phyloP scores from a whole-genome alignment of 768 basidiomycete species.

The Scleroderma bovista region DNA sequence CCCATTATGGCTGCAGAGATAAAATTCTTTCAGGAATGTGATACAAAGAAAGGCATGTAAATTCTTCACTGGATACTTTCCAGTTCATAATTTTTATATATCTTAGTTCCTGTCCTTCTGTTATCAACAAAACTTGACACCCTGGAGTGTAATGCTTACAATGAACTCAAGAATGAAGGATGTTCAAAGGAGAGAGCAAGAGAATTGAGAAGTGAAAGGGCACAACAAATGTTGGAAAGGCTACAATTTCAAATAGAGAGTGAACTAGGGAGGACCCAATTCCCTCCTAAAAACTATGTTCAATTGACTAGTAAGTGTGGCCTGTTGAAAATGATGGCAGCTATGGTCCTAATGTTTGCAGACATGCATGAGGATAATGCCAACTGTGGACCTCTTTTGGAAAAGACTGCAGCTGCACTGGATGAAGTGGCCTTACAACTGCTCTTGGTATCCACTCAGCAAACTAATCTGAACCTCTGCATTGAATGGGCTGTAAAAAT shows the following conservation, averaged over 20 bases:
- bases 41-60: slow-evolving; percentile 6
- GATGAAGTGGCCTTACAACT: neutral
- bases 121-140: slow-evolving; percentile 37
- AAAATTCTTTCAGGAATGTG: slow-evolving; percentile 25
- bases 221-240: slow-evolving; percentile 1
- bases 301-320: neutral
- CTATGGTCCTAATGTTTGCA: neutral
- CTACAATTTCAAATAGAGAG: neutral
- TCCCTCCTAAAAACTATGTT: neutral
- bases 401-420: neutral
- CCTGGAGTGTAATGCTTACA: slow-evolving; percentile 16
- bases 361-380: neutral
- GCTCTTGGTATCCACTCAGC: neutral
- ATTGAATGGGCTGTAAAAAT: neutral
- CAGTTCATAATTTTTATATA: neutral
- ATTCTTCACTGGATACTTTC: neutral
- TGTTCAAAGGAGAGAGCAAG: slow-evolving; percentile 6
- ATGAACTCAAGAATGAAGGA: slow-evolving; percentile 8
- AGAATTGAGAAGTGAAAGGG: slow-evolving; percentile 8
- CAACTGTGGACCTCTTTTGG: neutral
- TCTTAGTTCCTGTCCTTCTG: slow-evolving; percentile 33
- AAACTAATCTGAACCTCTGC: neutral
- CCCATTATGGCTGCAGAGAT: slow-evolving; percentile 24
- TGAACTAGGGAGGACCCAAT: neutral
- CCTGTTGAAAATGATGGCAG: neutral